Base-by-base conservation (phyloP, 805 yeast genomes). In the Pichia scutulata region DNA sequence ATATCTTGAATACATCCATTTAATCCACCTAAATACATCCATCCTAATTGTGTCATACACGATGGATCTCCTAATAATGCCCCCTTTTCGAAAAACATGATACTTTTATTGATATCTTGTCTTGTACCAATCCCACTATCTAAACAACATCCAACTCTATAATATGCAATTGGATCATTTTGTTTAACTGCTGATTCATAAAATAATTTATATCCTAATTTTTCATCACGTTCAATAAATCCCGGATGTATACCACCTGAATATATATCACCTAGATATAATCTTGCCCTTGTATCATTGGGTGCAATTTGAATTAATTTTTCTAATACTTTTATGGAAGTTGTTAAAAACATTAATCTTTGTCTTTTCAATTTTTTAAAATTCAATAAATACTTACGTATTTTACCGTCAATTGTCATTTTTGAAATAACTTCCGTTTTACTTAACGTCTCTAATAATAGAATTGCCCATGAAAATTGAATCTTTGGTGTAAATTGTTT, bases 21-120 rank as follows among this genome's bases (percentile, higher is more conserved):
- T n/a, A 60, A 61, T 10, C 70, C 70, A 18, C 77, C 72, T 18
- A 82, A 69, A 56, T 75, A 71, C 43, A 82, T 72, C 78, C 82
- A 76, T 7, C 89, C 93, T 18, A 85, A 66, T 64, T 84, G 83
- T 67, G 82, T 84, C 86, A 84, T 83, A 22, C 89, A 81, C 14
- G 81, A 75, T 4, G 76, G 78, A 55, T 77, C 80, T 6, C 84
- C 84, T 22, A 74, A 63, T n/a, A 71, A 66, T 3, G 90, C 87
- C 0, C 89, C 86, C 44, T 71, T 69, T 36, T 72, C 70, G 65
- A 80, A 84, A 68, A 76, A 80, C 14, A 68, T 59, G 24, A 80
- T 65, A 10, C 89, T 81, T 51, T 72, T 70, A 18, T 68, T 65
- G 21, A 62, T 46, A 57, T 77, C 76, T 40, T 69, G 60, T 49